Percentiles rank a stretch among this genome's conserved stretches.
Conservation (phyloP, 169 alveolate genomes). For the Eimeria necatrix region DNA sequence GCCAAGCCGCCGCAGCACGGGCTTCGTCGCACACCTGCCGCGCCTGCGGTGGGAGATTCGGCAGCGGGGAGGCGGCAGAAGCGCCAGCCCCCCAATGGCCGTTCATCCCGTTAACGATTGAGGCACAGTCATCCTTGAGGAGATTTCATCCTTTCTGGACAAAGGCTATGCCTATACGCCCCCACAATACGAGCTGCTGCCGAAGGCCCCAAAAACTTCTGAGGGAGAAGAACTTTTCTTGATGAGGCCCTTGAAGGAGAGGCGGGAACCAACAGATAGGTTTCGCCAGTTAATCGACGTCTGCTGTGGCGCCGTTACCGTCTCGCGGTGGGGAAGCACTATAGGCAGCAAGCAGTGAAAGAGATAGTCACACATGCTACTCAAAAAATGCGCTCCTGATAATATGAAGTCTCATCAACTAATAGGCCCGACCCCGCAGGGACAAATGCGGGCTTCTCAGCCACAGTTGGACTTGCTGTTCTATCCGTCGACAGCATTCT, state of each 20-base stretch:
- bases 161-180: not conserved
- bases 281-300: not conserved
- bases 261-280: not conserved
- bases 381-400: not conserved
- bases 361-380: not conserved
- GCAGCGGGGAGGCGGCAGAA: constrained; percentile 28
- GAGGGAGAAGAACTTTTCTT: not conserved
- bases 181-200: too few species aligned
- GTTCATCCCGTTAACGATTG: constrained; percentile 39
- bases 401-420: not conserved
- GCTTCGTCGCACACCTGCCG: constrained; percentile 56
- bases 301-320: not conserved
- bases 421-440: not conserved
- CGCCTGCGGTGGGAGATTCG: not conserved
- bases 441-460: not conserved
- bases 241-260: not conserved
- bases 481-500: too few species aligned
- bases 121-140: not conserved
- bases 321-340: constrained; percentile 22
- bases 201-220: too few species aligned
- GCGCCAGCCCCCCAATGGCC: constrained; percentile 72
- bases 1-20: constrained; percentile 73
- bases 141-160: not conserved
- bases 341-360: constrained; percentile 18
- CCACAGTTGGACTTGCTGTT: not conserved